Evolutionary conservation across 192 early-diverging fungal genomes (phyloP), one percentile per base, ranked within the genome.

Genomic region (Endogone sp.): DNA sequence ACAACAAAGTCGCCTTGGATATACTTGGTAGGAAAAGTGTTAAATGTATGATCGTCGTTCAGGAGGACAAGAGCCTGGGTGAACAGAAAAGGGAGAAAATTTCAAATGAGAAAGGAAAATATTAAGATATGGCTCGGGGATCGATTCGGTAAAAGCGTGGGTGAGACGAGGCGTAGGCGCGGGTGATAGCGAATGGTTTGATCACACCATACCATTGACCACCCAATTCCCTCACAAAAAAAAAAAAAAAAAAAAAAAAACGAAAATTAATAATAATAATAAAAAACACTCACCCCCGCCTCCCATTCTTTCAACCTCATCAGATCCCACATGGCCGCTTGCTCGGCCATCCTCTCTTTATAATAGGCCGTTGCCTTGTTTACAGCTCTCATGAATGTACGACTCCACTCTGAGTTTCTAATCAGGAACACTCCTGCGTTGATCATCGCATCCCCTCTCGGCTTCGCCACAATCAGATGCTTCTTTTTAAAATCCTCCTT

Each of bases 381-480:
- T 3, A 82, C 78, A 6, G 75, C 69, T 10, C 79, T 71, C 8
- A 87, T 64, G 71, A 84, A 87, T 2, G 69, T 44, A 56, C 69
- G 72, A 29, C 77, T 77, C 83, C 81, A 83, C 20, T 76, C 72
- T 20, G 83, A 83, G 73, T 87, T 87, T 71, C 82, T 77, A 66
- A 87, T 75, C 30, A 87, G 65, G 69, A 87, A 79, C 11, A 87
- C 85, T 56, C 85, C 85, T 28, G 85, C 85, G 56, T 87, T 87
- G 37, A 87, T 71, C 79, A 82, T 87, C 44, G 59, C 69, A 60
- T 87, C 85, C 20, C 66, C 59, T 2, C 44, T 49, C 20, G 85
- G 85, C 57, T 70, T 69, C 0, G 80, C 77, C 30, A 87, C 76
- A 56, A 87, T 75, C 23, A 85, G 71, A 64, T 84, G 77, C 56